Conservation (phyloP, 2,329 filamentous ascomycete species). For the Xylaria sp. region DNA sequence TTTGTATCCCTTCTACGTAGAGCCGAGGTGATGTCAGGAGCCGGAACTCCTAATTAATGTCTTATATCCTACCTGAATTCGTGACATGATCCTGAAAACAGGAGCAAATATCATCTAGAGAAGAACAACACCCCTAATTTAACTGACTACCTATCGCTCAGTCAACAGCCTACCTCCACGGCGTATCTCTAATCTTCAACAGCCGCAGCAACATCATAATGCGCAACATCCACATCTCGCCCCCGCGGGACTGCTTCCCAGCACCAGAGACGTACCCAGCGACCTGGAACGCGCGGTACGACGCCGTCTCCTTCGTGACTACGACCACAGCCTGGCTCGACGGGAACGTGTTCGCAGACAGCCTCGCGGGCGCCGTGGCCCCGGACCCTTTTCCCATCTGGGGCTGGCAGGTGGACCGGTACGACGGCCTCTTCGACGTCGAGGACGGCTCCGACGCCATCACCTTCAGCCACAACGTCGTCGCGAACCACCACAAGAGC, state of each 20-base stretch:
- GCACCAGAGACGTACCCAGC: constrained; percentile 37
- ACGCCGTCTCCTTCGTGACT: constrained; percentile 38
- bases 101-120: too few species aligned
- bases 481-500: constrained; percentile 43
- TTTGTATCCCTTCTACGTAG: too few species aligned
- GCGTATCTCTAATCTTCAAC: constrained; percentile 40
- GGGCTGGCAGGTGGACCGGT: constrained; percentile 40
- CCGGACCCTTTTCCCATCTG: constrained; percentile 37
- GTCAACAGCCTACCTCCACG: constrained; percentile 34
- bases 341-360: constrained; percentile 39
- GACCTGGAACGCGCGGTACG: constrained; percentile 42
- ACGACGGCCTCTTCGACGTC: constrained; percentile 41
- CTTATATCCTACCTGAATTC: too few species aligned
- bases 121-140: too few species aligned
- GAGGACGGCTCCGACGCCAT: constrained; percentile 41
- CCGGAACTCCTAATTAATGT: too few species aligned
- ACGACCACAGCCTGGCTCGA: constrained; percentile 39
- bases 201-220: constrained; percentile 38
- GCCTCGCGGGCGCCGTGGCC: constrained; percentile 23
- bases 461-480: constrained; percentile 41
- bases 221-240: constrained; percentile 36
- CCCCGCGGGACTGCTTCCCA: constrained; percentile 41
- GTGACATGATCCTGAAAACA: too few species aligned
- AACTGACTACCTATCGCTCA: not conserved
- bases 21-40: too few species aligned